Percentiles rank a stretch among this genome's conserved stretches.
Evolutionary conservation across 2,329 filamentous ascomycete genomes (phyloP).

Genomic region (Neocucurbitaria cava): DNA sequence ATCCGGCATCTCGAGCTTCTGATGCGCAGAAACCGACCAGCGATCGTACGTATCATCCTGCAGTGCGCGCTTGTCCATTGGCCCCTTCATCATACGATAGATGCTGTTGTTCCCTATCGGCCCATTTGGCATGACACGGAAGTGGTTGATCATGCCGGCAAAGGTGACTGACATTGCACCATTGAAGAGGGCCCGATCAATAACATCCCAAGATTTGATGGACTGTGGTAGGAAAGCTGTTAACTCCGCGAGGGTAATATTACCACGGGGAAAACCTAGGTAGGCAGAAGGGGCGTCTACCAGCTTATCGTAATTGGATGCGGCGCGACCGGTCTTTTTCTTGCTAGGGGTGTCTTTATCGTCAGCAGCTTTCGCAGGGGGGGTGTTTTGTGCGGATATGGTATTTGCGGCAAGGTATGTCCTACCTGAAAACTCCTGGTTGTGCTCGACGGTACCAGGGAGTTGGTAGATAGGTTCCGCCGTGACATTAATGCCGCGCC

Average conservation of each 20-base stretch:
- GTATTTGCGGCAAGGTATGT: not conserved
- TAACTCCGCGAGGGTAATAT: slow-evolving; percentile 35
- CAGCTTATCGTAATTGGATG: slow-evolving; percentile 17
- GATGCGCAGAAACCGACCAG: slow-evolving; percentile 24
- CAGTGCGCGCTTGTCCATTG: slow-evolving; percentile 18
- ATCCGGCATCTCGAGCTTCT: slow-evolving; percentile 5
- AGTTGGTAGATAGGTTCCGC: slow-evolving; percentile 11
- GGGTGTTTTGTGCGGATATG: not conserved
- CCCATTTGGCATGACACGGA: slow-evolving; percentile 19
- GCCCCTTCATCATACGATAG: slow-evolving; percentile 24
- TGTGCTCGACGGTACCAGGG: not conserved
- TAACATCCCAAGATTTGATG: slow-evolving; percentile 30
- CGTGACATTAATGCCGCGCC: not conserved
- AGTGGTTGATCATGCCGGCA: slow-evolving; percentile 23
- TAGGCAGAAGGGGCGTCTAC: slow-evolving; percentile 21
- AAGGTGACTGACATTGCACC: slow-evolving; percentile 16
- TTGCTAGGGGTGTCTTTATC: not conserved
- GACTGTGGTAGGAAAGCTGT: slow-evolving; percentile 31
- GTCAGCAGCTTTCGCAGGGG: not conserved
- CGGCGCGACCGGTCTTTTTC: not conserved
- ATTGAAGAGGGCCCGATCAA: slow-evolving; percentile 32
- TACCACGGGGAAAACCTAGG: slow-evolving; percentile 26
- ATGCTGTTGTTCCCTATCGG: slow-evolving; percentile 18
- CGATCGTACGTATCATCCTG: slow-evolving; percentile 10
- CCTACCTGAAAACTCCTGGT: not conserved